Base-by-base conservation (phyloP, 139 green algal genomes). In the Chlamydomonas schloesseri region DNA sequence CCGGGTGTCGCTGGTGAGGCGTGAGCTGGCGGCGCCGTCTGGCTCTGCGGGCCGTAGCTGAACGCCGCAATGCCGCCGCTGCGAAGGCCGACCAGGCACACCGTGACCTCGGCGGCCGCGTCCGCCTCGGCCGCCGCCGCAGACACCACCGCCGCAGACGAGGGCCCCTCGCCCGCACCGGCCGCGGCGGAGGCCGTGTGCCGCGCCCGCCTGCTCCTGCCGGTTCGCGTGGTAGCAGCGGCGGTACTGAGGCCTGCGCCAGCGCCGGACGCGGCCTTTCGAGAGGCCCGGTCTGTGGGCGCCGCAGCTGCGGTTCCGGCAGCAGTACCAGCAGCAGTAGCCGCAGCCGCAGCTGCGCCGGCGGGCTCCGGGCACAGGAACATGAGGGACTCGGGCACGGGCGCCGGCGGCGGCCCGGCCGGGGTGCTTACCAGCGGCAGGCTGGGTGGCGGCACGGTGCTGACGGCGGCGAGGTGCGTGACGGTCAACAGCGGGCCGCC, bases 21-120 rank as follows among this genome's bases (percentile, higher is more conserved):
- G 2, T 67, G 18, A 31, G 24, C 1, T 11, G 60, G 1, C 0
- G 26, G 0, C 31, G 57, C 34, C 26, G 58, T 34, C 34, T 33
- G 42, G 42, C 6, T 5, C 42, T 5, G 17, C 21, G 23, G 18
- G 8, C 37, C 60, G 76, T 83, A 83, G 5, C 60, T n/a, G 60
- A 73, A 76, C 21, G 33, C 50, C 13, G n/a, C 33, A 23, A 86
- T 3, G 23, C 53, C 80, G 50, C 80, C 80, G 31, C 33, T 78
- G 33, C 80, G 80, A 11, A 86, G 50, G 31, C 67, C 80, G 10
- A 42, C 80, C 33, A 86, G 68, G 80, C 47, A 85, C 65, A 26
- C 34, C 65, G 13, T 37, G 4, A 24, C 60, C 75, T 37, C 72
- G 10, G 42, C 37, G 60, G 15, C 65, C 8, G 23, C 14, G 65